These are phyloP conservation scores for Aspergillus wentii DNA, from an alignment of 495 filamentous ascomycete species.

Conservation along the genomic window DNA sequence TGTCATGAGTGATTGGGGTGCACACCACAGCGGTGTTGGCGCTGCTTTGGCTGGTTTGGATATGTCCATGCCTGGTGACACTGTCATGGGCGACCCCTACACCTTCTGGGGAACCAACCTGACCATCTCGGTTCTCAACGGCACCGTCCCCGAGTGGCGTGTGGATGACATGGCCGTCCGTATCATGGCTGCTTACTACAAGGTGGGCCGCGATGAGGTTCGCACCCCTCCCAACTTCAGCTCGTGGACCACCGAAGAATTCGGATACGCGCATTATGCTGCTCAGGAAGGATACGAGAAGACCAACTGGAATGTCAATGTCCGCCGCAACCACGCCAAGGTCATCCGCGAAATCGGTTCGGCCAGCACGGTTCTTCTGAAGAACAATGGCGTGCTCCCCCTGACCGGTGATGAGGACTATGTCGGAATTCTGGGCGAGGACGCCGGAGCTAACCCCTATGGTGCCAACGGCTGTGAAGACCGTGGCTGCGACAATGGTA, in stretches of 20 bases:
- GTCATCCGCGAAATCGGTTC: slow-evolving; percentile 71
- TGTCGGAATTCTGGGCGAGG: slow-evolving; percentile 79
- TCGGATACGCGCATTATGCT: slow-evolving; percentile 59
- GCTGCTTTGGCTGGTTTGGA: slow-evolving; percentile 81
- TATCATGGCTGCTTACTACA: slow-evolving; percentile 92
- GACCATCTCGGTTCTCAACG: slow-evolving; percentile 81
- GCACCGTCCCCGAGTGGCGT: slow-evolving; percentile 85
- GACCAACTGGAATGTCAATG: slow-evolving; percentile 84
- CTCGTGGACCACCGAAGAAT: slow-evolving; percentile 78
- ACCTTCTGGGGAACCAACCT: slow-evolving; percentile 88
- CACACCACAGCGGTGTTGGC: slow-evolving; percentile 78
- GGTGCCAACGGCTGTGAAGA: slow-evolving; percentile 87
- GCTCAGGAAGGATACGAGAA: slow-evolving; percentile 55
- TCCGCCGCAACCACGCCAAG: slow-evolving; percentile 65
- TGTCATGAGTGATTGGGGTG: slow-evolving; percentile 85
- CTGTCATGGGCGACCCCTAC: slow-evolving; percentile 61
- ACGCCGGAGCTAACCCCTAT: slow-evolving; percentile 69
- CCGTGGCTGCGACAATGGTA: slow-evolving; percentile 80
- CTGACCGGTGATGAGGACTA: slow-evolving; percentile 68
- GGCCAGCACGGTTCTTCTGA: slow-evolving; percentile 79
- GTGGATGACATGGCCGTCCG: slow-evolving; percentile 89
- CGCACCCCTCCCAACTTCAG: slow-evolving; percentile 75
- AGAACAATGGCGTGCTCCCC: slow-evolving; percentile 76
- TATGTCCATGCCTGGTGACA: slow-evolving; percentile 94
- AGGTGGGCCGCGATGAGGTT: slow-evolving; percentile 66